Evolutionary conservation across 2,329 filamentous ascomycete species (phyloP).

Genomic region (Sporothrix brunneoviolacea): DNA sequence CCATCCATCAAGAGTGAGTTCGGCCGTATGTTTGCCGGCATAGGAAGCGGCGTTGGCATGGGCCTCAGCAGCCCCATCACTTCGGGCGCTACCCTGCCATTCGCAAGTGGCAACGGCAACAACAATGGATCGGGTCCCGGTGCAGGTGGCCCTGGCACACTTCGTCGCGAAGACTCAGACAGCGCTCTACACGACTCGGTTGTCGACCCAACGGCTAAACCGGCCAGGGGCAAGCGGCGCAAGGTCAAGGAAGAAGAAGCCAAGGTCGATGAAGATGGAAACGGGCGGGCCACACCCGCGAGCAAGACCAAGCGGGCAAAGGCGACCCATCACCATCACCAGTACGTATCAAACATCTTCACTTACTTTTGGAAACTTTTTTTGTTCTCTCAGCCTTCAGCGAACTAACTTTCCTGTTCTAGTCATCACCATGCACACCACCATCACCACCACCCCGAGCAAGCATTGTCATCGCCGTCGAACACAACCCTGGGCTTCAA

Average conservation of each 20-base stretch:
- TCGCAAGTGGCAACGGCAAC: conserved; percentile 29
- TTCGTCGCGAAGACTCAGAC: conserved; percentile 49
- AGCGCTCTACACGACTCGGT: conserved; percentile 37
- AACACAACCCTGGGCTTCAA: conserved; percentile 40
- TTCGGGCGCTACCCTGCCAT: conserved; percentile 37
- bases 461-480: conserved; percentile 34
- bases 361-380: too few species aligned
- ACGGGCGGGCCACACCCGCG: conserved; percentile 55
- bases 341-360: conserved; percentile 40
- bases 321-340: conserved; percentile 57
- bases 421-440: conserved; percentile 50
- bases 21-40: conserved; percentile 91
- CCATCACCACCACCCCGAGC: conserved; percentile 47
- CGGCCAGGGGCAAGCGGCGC: conserved; percentile 52
- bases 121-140: not conserved
- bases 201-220: conserved; percentile 32
- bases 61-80: conserved; percentile 47
- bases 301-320: conserved; percentile 60
- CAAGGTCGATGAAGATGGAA: conserved; percentile 59
- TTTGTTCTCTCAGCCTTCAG: not conserved
- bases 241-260: conserved; percentile 72
- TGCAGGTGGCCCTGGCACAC: conserved; percentile 26
- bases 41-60: conserved; percentile 53
- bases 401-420: not conserved
- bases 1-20: conserved; percentile 92